These are phyloP conservation scores for Corymbia maculata DNA, from an alignment of 345 rosid species.

Conservation along the genomic window DNA sequence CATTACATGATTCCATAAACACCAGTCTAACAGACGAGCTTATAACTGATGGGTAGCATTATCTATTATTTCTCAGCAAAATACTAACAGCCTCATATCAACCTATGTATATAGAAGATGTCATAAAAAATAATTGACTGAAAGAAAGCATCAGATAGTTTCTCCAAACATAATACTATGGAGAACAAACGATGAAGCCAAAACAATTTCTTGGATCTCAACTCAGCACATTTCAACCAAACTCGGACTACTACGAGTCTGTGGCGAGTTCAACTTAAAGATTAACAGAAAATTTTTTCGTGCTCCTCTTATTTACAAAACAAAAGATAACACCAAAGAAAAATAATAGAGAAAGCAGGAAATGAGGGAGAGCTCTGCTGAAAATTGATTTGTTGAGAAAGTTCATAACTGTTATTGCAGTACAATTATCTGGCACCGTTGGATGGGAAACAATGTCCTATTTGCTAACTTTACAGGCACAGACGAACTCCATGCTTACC, in stretches of 20 bases:
- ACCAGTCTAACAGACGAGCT: not conserved
- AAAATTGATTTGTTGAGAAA: not conserved
- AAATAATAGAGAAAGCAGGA: not conserved
- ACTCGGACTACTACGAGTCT: constrained; percentile 37
- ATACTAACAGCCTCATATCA: not conserved
- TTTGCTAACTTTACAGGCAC: constrained; percentile 15
- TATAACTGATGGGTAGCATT: not conserved
- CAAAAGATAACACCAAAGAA: not conserved
- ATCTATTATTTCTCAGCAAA: not conserved
- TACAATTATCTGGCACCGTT: constrained; percentile 37
- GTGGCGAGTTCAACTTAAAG: not conserved
- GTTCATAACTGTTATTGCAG: not conserved
- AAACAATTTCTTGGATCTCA: not conserved
- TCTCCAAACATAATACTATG: not conserved
- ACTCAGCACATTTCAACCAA: constrained; percentile 21
- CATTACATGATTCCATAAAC: not conserved
- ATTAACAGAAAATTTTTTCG: not conserved
- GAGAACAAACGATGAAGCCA: not conserved
- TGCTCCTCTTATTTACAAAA: not conserved
- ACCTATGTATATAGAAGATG: not conserved
- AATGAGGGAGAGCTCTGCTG: not conserved
- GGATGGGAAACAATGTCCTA: constrained; percentile 30
- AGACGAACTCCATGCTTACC: constrained; percentile 18
- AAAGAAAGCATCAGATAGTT: not conserved
- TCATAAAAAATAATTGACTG: not conserved